phyloP scores from a whole-genome alignment of 176 grass and related monocot genomes.

The Microstegium vimineum region DNA sequence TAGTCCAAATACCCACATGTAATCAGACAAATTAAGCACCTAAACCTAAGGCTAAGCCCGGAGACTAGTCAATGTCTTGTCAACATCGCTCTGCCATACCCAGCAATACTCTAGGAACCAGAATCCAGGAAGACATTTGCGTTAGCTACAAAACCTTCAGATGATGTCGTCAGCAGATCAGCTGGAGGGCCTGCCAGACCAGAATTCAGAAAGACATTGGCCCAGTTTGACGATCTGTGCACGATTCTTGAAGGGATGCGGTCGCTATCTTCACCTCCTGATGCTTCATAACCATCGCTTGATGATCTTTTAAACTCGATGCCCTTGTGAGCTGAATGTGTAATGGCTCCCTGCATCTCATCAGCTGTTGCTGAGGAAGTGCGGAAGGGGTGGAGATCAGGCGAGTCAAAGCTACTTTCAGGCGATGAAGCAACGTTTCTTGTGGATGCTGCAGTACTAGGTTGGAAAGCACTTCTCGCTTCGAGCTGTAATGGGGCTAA shows the following conservation, averaged over 20 bases:
- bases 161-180: conserved; percentile 28
- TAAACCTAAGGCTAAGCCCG: neutral
- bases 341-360: conserved; percentile 36
- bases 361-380: conserved; percentile 66
- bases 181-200: neutral
- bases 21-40: neutral
- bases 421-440: conserved; percentile 47
- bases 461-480: conserved; percentile 65
- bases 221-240: conserved; percentile 80
- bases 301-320: conserved; percentile 68
- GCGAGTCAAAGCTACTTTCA: conserved; percentile 67
- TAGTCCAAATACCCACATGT: neutral
- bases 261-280: conserved; percentile 90
- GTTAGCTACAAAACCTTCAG: conserved; percentile 24
- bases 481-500: conserved; percentile 87
- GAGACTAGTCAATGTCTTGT: neutral
- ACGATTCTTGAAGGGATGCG: conserved; percentile 87
- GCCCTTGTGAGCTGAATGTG: conserved; percentile 31
- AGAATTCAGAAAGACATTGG: conserved; percentile 34
- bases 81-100: neutral
- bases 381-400: conserved; percentile 73
- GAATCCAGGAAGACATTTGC: no score
- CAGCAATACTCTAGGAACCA: neutral
- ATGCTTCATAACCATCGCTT: conserved; percentile 89
- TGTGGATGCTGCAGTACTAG: conserved; percentile 20